A percentile compares a stretch with the other conserved stretches of the same genome.
phyloP scores from a whole-genome alignment of 2,329 filamentous ascomycete species.

The Talaromyces sp. region DNA sequence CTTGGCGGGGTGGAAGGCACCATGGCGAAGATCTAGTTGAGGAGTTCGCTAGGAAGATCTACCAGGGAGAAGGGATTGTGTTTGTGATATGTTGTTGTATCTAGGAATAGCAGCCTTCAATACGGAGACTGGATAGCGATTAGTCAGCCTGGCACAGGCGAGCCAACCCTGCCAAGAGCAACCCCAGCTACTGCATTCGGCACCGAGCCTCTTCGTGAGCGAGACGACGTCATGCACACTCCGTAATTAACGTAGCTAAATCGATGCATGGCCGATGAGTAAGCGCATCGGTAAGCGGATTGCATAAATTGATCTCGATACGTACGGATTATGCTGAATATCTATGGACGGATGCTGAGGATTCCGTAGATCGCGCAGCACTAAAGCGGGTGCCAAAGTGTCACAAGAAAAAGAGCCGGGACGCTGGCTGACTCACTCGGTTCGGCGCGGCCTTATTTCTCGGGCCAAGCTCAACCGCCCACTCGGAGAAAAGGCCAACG shows the following conservation, averaged over 20 bases:
- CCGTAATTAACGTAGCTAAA: not conserved
- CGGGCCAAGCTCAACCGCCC: not conserved
- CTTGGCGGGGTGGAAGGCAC: no score
- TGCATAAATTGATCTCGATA: no score
- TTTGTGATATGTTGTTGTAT: no score
- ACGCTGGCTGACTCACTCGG: not conserved
- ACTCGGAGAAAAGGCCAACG: slow-evolving; percentile 2
- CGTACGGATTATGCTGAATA: not conserved
- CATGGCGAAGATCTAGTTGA: no score
- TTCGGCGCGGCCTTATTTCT: not conserved
- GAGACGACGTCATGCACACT: not conserved
- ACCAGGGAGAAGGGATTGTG: no score
- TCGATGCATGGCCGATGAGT: not conserved
- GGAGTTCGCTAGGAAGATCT: no score
- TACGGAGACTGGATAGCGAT: no score
- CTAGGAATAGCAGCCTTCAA: no score
- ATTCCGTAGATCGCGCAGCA: not conserved
- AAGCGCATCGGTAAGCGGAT: not conserved
- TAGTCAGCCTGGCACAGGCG: no score
- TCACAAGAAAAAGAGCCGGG: slow-evolving; percentile 13
- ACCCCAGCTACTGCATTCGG: not conserved
- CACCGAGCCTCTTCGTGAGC: not conserved
- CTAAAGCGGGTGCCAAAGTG: not conserved
- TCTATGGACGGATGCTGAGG: not conserved
- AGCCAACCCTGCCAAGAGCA: no score